Evolutionary conservation across 2,329 filamentous ascomycete genomes (phyloP), one percentile per base, ranked within the genome.

Genomic region (Shiraia sp.): DNA sequence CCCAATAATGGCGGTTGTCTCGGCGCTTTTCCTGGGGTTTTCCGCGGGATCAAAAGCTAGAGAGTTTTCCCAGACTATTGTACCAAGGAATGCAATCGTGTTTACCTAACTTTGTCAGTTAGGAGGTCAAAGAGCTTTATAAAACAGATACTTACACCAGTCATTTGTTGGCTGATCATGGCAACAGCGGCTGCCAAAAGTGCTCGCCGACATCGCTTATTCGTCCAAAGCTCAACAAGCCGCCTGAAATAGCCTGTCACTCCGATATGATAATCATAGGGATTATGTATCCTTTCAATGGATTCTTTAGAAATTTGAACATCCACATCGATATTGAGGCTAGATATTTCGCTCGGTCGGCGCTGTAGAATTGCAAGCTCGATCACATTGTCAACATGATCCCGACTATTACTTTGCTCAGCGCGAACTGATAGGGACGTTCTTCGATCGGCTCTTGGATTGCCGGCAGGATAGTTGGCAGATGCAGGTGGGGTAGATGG

Each of bases 221-320:
- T 55, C 10, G 24, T 38, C 49, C 49, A 51, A 5, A 57, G 35
- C 28, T 57, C 32, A 10, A 27, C 33, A 9, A 55, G 35, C 13
- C 54, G 44, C 23, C 45, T 51, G 30, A 53, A 57, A 13, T 53
- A 57, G 2, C 54, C 54, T 10, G 52, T 55, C n/a, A 53, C 51
- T 13, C 54, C 54, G 13, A 57, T 57, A 27, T 55, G 44, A 30
- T 57, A 57, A 0, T 41, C 40, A 29, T 57, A 57, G 4, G 54
- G 51, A 23, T 57, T 55, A 2, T 37, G 32, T 32, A 44, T 47
- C 32, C 33, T 33, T 13, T 32, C 28, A 10, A 30, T 29, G 17
- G 16, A 37, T 7, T 27, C n/a, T 14, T 19, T 36, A 9, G 23
- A 22, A 10, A 14, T 23, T 10, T 17, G 27, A 10, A 36, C 24